Evolutionary conservation across 768 basidiomycete species (phyloP).

Genomic region (Phaffia tasmanica): DNA sequence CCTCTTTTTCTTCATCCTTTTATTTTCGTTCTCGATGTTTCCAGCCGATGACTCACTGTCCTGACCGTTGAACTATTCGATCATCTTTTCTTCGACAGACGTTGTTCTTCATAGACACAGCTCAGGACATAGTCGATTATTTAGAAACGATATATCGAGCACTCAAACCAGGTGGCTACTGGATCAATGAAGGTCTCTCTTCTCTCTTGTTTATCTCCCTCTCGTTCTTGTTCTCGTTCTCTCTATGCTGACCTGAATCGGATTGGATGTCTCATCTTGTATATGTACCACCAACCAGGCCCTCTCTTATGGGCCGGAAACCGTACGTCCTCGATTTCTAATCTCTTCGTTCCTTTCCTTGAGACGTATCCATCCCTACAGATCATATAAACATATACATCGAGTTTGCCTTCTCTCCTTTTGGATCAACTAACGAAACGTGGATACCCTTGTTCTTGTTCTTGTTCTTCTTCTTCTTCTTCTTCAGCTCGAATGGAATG

Average conservation of each 20-base stretch:
- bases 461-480: not conserved
- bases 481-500: conserved; percentile 50
- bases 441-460: conserved; percentile 43
- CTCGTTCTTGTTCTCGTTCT: too few relatives aligned
- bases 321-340: not conserved
- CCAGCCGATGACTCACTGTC: too few relatives aligned
- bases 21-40: too few relatives aligned
- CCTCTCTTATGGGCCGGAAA: conserved; percentile 44
- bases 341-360: not conserved
- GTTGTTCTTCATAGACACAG: conserved; percentile 58
- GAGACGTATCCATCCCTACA: not conserved
- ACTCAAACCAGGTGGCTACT: conserved; percentile 52
- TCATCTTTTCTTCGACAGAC: conserved; percentile 34
- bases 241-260: too few relatives aligned
- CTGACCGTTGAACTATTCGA: too few relatives aligned
- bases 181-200: conserved; percentile 47
- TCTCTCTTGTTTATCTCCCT: too few relatives aligned
- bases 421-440: not conserved
- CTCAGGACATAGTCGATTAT: conserved; percentile 44
- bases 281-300: conserved; percentile 38
- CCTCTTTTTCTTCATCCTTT: too few relatives aligned
- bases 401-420: conserved; percentile 30
- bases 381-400: not conserved
- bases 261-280: too few relatives aligned
- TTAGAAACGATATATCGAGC: conserved; percentile 51